Percentiles rank a stretch among this genome's conserved stretches.
These are phyloP conservation scores for Chrysoporthe austroafricana DNA, from an alignment of 2,329 filamentous ascomycete genomes.

Conservation along the genomic window DNA sequence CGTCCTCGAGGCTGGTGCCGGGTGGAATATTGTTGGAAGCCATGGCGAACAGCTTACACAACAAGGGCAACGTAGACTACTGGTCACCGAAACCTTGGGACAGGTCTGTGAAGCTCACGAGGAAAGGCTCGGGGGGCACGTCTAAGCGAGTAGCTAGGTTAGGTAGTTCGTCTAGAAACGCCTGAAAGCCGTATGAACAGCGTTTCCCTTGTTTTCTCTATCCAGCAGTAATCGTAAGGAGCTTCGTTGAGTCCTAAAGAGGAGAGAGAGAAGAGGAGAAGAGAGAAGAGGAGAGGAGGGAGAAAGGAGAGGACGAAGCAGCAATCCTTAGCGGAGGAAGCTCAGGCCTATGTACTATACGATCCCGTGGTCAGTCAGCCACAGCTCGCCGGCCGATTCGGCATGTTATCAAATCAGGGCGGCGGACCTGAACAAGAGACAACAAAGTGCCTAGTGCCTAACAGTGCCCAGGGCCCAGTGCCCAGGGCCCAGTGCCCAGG, in stretches of 20 bases:
- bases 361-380: conserved; percentile 24
- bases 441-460: not conserved
- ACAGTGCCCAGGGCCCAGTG: not conserved
- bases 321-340: not conserved
- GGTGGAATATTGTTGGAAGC: conserved; percentile 25
- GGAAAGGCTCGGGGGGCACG: not conserved
- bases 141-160: conserved; percentile 2
- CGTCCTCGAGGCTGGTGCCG: conserved; percentile 26
- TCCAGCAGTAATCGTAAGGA: not conserved
- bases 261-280: not conserved
- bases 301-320: not conserved
- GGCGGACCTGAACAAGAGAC: conserved; percentile 5
- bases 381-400: conserved; percentile 22
- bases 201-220: conserved; percentile 1
- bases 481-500: not conserved
- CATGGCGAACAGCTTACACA: conserved; percentile 17
- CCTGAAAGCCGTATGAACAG: not conserved
- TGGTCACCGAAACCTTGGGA: not conserved
- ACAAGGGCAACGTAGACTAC: conserved; percentile 6
- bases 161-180: not conserved
- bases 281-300: not conserved
- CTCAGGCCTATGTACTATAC: conserved; percentile 13
- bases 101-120: conserved; percentile 7
- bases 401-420: conserved; percentile 23
- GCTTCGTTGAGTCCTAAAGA: not conserved